Conservation (phyloP, 2,329 filamentous ascomycete species). For the Myriangium duriaei region DNA sequence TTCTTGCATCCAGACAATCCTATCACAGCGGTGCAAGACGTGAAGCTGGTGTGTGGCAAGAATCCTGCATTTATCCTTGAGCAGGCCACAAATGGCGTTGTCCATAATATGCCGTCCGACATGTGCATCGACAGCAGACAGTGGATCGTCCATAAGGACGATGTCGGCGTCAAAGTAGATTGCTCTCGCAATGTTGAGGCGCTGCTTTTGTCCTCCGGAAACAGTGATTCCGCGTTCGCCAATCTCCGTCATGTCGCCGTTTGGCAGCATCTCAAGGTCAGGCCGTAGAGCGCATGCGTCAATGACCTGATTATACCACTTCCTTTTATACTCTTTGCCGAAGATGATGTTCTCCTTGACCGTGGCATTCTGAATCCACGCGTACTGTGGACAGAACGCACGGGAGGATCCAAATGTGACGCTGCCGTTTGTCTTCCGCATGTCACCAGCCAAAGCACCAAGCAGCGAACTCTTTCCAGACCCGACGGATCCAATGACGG, state of each 20-base stretch:
- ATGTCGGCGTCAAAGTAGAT: slow-evolving; percentile 54
- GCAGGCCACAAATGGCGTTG: slow-evolving; percentile 77
- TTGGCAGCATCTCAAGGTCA: slow-evolving; percentile 86
- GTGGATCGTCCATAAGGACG: slow-evolving; percentile 51
- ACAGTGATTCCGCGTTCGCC: slow-evolving; percentile 92
- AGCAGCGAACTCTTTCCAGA: slow-evolving; percentile 85
- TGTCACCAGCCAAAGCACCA: slow-evolving; percentile 81
- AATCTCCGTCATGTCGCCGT: slow-evolving; percentile 81
- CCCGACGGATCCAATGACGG: slow-evolving; percentile 78
- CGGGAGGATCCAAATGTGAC: slow-evolving; percentile 65
- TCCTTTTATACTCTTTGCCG: slow-evolving; percentile 57
- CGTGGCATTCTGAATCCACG: slow-evolving; percentile 92
- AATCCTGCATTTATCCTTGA: slow-evolving; percentile 80
- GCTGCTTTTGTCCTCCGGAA: slow-evolving; percentile 88
- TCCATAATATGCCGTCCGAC: slow-evolving; percentile 70
- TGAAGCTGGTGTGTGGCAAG: slow-evolving; percentile 92
- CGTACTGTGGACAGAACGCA: slow-evolving; percentile 90
- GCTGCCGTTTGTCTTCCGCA: slow-evolving; percentile 68
- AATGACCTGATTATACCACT: slow-evolving; percentile 77
- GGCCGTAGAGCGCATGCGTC: slow-evolving; percentile 72
- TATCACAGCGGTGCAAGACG: slow-evolving; percentile 78
- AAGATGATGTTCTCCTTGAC: slow-evolving; percentile 85
- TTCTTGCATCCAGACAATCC: slow-evolving; percentile 85
- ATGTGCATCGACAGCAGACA: slow-evolving; percentile 46
- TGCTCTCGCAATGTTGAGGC: slow-evolving; percentile 79